Conservation (phyloP, 1,139 yeast genomes). For the Hansenula sp. region DNA sequence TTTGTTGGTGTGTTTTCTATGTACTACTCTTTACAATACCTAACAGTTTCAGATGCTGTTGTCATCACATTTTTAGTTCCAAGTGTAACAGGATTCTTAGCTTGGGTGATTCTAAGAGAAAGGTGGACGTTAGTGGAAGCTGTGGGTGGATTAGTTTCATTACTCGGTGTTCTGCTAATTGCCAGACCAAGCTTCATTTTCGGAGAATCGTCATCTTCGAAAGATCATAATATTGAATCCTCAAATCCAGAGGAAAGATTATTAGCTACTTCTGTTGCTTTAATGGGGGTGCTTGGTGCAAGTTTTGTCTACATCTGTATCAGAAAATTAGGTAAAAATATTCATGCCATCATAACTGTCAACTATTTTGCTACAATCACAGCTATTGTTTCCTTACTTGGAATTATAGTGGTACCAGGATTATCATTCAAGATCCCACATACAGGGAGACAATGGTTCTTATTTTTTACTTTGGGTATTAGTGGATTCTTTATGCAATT, state of each 20-base stretch:
- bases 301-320: conserved; percentile 68
- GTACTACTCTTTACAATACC: conserved; percentile 70
- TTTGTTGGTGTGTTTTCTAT: conserved; percentile 76
- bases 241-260: conserved; percentile 31
- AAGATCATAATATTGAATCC: conserved; percentile 24
- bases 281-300: conserved; percentile 70
- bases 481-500: conserved; percentile 84
- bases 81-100: conserved; percentile 70
- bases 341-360: conserved; percentile 79
- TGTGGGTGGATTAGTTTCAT: conserved; percentile 62
- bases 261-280: conserved; percentile 60
- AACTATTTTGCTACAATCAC: conserved; percentile 69
- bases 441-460: conserved; percentile 57
- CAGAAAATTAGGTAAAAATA: conserved; percentile 69
- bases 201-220: conserved; percentile 29
- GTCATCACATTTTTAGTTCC: conserved; percentile 80
- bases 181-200: conserved; percentile 80
- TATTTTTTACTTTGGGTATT: conserved; percentile 60
- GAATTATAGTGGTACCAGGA: conserved; percentile 55
- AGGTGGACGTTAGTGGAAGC: conserved; percentile 66
- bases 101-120: conserved; percentile 66
- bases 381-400: conserved; percentile 49
- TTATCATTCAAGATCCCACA: conserved; percentile 59
- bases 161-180: conserved; percentile 73
- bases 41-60: conserved; percentile 75